Conservation (phyloP, 129 eudicot species). For the Pulicaria dysenterica region DNA sequence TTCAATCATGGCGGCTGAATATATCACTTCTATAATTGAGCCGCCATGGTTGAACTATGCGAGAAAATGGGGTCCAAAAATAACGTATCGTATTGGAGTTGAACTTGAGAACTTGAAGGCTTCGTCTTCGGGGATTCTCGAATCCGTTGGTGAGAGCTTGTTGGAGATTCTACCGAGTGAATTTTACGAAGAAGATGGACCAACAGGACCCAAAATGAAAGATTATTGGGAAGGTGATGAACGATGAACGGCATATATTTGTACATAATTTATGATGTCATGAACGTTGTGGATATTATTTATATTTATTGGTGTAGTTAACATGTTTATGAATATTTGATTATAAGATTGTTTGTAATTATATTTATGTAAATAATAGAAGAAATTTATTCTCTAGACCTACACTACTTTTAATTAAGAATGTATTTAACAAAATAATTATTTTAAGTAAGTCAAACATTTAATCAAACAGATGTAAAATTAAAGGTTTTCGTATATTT, state of each 20-base stretch:
- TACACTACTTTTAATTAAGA: no score
- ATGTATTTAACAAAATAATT: no score
- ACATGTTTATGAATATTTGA: not conserved
- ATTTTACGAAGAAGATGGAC: constrained; percentile 48
- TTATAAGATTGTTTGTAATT: not conserved
- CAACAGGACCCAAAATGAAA: constrained; percentile 52
- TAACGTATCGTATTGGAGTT: constrained; percentile 31
- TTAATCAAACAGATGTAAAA: no score
- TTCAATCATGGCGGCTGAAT: constrained; percentile 36
- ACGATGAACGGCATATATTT: constrained; percentile 1
- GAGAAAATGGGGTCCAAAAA: constrained; percentile 50
- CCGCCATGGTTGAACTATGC: constrained; percentile 52
- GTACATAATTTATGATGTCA: not conserved
- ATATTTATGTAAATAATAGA: no score
- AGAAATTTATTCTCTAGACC: no score
- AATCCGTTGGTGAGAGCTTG: constrained; percentile 23
- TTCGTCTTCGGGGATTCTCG: constrained; percentile 19
- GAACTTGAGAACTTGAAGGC: constrained; percentile 40
- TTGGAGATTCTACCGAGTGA: constrained; percentile 36
- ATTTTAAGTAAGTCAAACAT: no score
- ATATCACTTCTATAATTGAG: constrained; percentile 21
- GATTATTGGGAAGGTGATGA: constrained; percentile 48
- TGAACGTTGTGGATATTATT: not conserved
- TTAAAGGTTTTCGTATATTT: no score
- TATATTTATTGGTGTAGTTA: not conserved